phyloP scores from a whole-genome alignment of 2,329 filamentous ascomycete species.

The Myriosclerotinia curreyana region DNA sequence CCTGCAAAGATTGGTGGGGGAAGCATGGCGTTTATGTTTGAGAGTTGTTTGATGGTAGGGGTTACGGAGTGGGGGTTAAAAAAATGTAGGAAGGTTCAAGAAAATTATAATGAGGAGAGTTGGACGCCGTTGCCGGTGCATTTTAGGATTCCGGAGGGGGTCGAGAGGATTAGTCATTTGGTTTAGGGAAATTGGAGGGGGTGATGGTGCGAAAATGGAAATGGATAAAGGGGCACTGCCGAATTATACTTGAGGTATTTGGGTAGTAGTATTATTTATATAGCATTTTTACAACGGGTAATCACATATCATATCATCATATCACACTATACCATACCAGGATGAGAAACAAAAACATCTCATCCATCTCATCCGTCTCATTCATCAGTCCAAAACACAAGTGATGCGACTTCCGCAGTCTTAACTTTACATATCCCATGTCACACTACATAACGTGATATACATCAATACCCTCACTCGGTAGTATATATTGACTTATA shows the following conservation, averaged over 20 bases:
- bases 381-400: too few species aligned
- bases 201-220: conserved; percentile 1
- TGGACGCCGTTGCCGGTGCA: conserved; percentile 56
- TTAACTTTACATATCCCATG: too few species aligned
- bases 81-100: conserved; percentile 65
- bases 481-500: too few species aligned
- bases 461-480: too few species aligned
- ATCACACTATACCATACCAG: neutral
- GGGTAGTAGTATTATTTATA: neutral
- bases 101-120: conserved; percentile 65
- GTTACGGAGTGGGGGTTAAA: conserved; percentile 71
- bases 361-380: too few species aligned
- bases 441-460: too few species aligned
- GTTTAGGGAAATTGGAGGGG: conserved; percentile 27
- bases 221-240: neutral
- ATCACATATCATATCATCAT: neutral
- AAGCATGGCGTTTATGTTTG: conserved; percentile 64
- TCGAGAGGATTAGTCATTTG: conserved; percentile 33
- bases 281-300: neutral
- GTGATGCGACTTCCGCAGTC: too few species aligned
- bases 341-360: too few species aligned
- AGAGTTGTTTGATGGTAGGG: conserved; percentile 64
- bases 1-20: conserved; percentile 56
- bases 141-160: conserved; percentile 41
- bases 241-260: neutral